These are phyloP conservation scores for Colletotrichum tanaceti DNA, from an alignment of 2,329 filamentous ascomycete species.

Conservation along the genomic window DNA sequence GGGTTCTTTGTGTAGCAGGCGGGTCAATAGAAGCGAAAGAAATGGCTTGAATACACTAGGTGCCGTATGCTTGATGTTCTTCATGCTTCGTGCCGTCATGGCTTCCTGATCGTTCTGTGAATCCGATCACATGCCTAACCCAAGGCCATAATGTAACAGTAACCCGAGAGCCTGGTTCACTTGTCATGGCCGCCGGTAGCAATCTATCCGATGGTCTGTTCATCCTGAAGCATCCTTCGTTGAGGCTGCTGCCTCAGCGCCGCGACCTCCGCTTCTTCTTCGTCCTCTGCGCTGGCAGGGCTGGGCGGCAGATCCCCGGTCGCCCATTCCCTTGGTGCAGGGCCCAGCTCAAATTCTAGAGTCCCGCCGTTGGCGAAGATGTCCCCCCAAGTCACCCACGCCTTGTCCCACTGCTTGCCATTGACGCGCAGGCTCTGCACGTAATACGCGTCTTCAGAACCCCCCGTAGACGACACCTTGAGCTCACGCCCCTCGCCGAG, in stretches of 20 bases:
- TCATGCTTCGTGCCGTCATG: not conserved
- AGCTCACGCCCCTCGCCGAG: conserved; percentile 67
- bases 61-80: not conserved
- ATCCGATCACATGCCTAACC: not conserved
- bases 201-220: conserved; percentile 7
- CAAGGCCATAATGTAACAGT: too few relatives aligned
- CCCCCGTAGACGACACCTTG: conserved; percentile 64
- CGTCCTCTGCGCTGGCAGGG: conserved; percentile 56
- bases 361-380: conserved; percentile 73
- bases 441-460: conserved; percentile 63
- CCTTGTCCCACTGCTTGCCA: conserved; percentile 69
- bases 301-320: conserved; percentile 71
- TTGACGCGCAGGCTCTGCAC: conserved; percentile 76
- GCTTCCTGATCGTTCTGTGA: not conserved
- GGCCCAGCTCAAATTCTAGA: conserved; percentile 73
- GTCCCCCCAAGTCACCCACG: conserved; percentile 75
- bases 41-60: not conserved
- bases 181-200: not conserved
- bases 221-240: not conserved
- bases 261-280: conserved; percentile 12
- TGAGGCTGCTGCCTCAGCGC: not conserved
- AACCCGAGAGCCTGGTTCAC: not conserved
- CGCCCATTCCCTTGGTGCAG: conserved; percentile 64
- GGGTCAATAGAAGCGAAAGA: not conserved
- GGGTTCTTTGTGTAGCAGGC: not conserved